Conservation (phyloP, 202 grass and related monocot genomes). For the Setaria viridis region DNA sequence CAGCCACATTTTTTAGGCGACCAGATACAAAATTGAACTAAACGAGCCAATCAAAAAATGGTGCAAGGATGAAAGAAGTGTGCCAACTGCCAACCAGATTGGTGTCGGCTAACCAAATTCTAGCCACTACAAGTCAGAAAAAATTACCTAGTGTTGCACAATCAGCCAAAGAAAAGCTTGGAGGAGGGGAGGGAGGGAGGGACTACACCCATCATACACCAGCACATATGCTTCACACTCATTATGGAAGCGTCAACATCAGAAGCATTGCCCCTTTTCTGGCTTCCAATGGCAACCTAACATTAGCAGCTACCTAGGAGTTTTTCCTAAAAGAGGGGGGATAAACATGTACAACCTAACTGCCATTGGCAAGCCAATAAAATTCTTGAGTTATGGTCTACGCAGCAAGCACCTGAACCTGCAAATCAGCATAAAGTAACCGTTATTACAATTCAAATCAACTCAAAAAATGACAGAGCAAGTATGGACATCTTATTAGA, state of each 20-base stretch:
- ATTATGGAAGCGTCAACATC: background rate
- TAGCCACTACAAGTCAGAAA: background rate
- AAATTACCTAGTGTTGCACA: background rate
- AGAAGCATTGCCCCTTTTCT: background rate
- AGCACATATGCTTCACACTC: background rate
- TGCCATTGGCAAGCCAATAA: too few relatives aligned
- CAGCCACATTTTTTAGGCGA: background rate
- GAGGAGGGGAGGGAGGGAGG: background rate
- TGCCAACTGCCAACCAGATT: background rate
- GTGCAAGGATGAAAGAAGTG: background rate
- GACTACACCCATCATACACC: background rate
- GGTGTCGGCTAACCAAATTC: background rate
- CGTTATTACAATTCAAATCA: constrained; percentile 24
- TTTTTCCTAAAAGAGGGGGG: constrained; percentile 39
- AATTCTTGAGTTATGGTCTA: constrained; percentile 44
- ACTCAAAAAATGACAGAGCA: constrained; percentile 32
- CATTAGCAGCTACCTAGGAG: constrained; percentile 19
- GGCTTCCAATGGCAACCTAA: constrained; percentile 14
- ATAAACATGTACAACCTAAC: constrained; percentile 46
- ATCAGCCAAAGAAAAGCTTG: background rate
- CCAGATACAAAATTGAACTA: background rate
- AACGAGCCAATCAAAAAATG: background rate
- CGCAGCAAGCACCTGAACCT: constrained; percentile 31
- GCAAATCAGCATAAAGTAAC: constrained; percentile 43
- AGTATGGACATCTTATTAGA: background rate